Base-by-base conservation (phyloP, 805 yeast genomes). In the Saturnispora galanensis region DNA sequence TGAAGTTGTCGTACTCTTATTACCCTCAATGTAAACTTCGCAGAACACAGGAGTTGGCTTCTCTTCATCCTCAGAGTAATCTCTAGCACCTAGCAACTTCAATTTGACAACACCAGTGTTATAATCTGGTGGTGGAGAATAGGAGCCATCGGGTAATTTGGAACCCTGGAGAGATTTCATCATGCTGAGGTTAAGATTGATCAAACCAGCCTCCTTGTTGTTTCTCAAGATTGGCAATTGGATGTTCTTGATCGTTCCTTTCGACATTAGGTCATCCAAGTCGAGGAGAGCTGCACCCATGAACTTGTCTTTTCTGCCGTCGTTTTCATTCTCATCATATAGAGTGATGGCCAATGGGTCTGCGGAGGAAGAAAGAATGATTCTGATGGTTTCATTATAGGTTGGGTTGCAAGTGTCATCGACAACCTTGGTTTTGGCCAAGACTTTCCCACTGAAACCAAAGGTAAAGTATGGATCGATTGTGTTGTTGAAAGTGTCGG, bases 81-180 rank as follows among this genome's bases (percentile, higher is more conserved):
- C 76, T 65, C 86, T 77, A 21, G 84, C 81, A 52, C 78, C 84
- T 29, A 68, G 58, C 39, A 85, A 63, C 48, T 79, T 82, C 52
- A 90, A 66, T 55, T 79, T 73, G 16, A 82, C 77, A 54, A 94
- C 80, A 72, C 99, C 99, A 12, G 97, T 87, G 65, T 90, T 90
- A 60, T 86, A 76, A 52, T 87, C 96, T 38, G 96, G 96, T 38
- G 94, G 84, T 39, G 94, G 87, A 52, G 79, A 81, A 44, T 74
- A 70, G 2, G 89, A 81, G 41, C 96, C 96, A 62, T 87, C 96
- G 3, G 85, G 81, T 47, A 74, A 71, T 49, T 75, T 66, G 53
- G 69, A 62, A 46, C 77, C 70, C 64, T 76, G 70, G 49, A 87
- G 65, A 11, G 93, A 81, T 35, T 95, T 93, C 71, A 79, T 79